A percentile compares a stretch with the other conserved stretches of the same genome.
These are phyloP conservation scores for Hirschfeldia incana DNA, from an alignment of 345 rosid genomes.

Conservation along the genomic window DNA sequence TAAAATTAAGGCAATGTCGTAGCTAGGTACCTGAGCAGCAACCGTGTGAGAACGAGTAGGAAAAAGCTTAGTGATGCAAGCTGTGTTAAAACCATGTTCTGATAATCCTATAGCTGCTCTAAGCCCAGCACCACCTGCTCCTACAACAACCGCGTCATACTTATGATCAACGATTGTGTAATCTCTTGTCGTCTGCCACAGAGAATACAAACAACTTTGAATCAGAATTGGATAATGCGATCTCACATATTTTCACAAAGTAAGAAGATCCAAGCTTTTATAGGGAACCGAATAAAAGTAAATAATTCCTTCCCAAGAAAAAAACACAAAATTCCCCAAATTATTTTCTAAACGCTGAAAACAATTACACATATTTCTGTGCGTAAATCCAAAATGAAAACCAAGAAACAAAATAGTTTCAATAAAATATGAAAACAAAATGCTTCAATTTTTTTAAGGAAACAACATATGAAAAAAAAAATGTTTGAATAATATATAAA, in stretches of 20 bases:
- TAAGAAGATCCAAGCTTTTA: not conserved
- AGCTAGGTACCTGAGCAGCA: slow-evolving; percentile 75
- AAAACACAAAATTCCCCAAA: not conserved
- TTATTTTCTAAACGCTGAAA: not conserved
- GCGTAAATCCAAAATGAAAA: not conserved
- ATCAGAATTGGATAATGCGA: not conserved
- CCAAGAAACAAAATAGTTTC: not conserved
- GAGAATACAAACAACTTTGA: not conserved
- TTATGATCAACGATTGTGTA: slow-evolving; percentile 92
- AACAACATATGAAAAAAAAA: no score
- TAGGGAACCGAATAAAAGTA: not conserved
- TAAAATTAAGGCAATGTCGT: not conserved
- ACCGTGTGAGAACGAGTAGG: slow-evolving; percentile 96
- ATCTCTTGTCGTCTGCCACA: slow-evolving; percentile 42
- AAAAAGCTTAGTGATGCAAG: slow-evolving; percentile 92
- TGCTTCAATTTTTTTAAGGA: no score
- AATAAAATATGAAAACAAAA: not conserved
- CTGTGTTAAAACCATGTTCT: slow-evolving; percentile 93
- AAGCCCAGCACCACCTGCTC: slow-evolving; percentile 97
- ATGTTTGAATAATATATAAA: no score
- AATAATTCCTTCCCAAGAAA: not conserved
- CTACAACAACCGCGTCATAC: slow-evolving; percentile 90
- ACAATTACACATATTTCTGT: not conserved
- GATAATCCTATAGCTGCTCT: slow-evolving; percentile 94
- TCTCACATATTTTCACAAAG: not conserved